Evolutionary conservation across 352 stramenopile species (phyloP).

Genomic region (Phytopythium helicoides): DNA sequence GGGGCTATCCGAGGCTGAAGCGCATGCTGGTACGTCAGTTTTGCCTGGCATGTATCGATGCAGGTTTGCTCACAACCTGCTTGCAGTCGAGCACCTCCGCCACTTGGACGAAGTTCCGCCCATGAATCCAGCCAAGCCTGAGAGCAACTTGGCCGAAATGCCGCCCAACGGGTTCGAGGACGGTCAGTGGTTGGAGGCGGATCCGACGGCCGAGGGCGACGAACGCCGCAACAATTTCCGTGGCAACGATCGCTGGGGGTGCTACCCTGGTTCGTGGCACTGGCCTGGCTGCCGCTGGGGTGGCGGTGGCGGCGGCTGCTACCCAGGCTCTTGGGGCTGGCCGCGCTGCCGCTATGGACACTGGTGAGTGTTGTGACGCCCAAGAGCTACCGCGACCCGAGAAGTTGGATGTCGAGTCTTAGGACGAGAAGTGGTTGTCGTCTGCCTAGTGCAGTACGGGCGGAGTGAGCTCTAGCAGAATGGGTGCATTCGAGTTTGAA

Average conservation of each 20-base stretch:
- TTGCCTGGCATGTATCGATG: no score
- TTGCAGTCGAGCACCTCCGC: conserved; percentile 5
- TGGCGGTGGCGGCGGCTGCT: conserved; percentile 11
- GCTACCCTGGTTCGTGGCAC: conserved; percentile 12
- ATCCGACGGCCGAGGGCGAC: no score
- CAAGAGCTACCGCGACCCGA: no score
- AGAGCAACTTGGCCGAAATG: background rate
- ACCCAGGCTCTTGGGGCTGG: conserved; percentile 3
- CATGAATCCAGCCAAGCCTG: background rate
- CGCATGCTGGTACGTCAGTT: no score
- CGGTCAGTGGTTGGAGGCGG: background rate
- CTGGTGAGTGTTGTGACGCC: conserved; percentile 1
- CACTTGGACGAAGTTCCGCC: conserved; percentile 5
- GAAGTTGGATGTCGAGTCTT: no score
- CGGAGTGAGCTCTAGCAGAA: conserved; percentile 1
- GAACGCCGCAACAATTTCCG: no score
- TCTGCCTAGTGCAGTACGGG: conserved; percentile 8
- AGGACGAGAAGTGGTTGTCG: no score
- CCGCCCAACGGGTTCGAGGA: background rate
- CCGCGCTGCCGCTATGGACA: background rate
- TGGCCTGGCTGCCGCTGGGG: conserved; percentile 17
- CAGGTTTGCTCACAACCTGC: no score
- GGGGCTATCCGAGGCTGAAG: background rate
- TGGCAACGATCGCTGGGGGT: conserved; percentile 2
- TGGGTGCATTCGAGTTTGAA: conserved; percentile 2